These are phyloP conservation scores for Chrysanthemum seticuspe DNA, from an alignment of 129 eudicot genomes.

Conservation along the genomic window DNA sequence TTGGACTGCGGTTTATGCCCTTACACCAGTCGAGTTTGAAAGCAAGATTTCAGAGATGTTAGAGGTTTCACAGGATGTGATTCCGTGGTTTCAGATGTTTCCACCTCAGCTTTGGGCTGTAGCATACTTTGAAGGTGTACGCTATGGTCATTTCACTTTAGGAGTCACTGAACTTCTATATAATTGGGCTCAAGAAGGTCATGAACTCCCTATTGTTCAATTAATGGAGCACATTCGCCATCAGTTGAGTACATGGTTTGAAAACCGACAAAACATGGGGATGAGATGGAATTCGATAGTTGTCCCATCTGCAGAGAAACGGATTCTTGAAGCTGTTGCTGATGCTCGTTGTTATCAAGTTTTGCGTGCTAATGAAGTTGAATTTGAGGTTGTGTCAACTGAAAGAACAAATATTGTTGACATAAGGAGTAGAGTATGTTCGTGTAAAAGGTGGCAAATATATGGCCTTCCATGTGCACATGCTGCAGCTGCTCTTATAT, in stretches of 20 bases:
- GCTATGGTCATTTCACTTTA: conserved; percentile 89
- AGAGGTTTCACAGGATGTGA: conserved; percentile 68
- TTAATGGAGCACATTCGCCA: conserved; percentile 92
- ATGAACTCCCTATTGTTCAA: conserved; percentile 89
- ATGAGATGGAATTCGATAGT: conserved; percentile 73
- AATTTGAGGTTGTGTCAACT: conserved; percentile 90
- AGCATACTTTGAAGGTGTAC: conserved; percentile 95
- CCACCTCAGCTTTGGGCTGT: conserved; percentile 96
- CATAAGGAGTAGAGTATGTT: conserved; percentile 77
- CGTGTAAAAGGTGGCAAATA: conserved; percentile 91
- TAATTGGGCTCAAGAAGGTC: conserved; percentile 94
- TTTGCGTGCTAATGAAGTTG: conserved; percentile 98
- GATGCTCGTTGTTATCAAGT: conserved; percentile 94
- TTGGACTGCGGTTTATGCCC: conserved; percentile 97
- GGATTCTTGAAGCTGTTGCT: conserved; percentile 68
- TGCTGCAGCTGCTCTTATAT: conserved; percentile 94
- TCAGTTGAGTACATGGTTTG: conserved; percentile 70
- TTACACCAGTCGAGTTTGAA: conserved; percentile 81
- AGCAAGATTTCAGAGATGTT: conserved; percentile 84
- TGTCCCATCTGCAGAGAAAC: conserved; percentile 92
- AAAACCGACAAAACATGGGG: conserved; percentile 55
- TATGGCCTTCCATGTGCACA: conserved; percentile 98
- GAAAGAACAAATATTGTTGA: conserved; percentile 95
- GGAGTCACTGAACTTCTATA: conserved; percentile 67
- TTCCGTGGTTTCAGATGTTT: conserved; percentile 71